Evolutionary conservation across 345 rosid species (phyloP).

Genomic region (Durio zibethinus): DNA sequence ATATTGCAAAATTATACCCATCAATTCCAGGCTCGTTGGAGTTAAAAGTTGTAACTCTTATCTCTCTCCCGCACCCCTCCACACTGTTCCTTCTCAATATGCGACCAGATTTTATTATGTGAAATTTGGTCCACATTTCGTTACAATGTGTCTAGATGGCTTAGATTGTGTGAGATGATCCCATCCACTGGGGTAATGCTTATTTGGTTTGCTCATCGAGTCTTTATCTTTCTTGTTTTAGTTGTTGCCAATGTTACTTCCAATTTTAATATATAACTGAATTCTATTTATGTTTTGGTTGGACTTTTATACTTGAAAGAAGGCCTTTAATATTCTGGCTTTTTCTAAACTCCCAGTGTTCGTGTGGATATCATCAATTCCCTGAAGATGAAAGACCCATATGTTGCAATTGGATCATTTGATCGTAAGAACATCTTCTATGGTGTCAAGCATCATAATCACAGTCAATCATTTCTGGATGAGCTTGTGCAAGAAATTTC

Average conservation of each 20-base stretch:
- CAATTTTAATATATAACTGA: background rate
- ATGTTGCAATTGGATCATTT: constrained; percentile 44
- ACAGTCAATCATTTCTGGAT: constrained; percentile 26
- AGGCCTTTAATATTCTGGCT: background rate
- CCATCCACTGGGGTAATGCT: background rate
- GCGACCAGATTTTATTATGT: too few species aligned
- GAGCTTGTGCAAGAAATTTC: constrained; percentile 44
- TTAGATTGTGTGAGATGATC: too few species aligned
- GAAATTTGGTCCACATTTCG: too few species aligned
- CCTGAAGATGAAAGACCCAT: constrained; percentile 40
- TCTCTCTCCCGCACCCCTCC: too few species aligned
- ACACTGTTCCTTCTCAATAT: too few species aligned
- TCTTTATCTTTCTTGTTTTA: background rate
- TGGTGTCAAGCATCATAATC: constrained; percentile 37
- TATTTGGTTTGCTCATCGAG: background rate
- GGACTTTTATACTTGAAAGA: background rate
- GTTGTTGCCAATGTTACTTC: background rate
- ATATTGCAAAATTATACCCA: too few species aligned
- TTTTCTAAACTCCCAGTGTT: constrained; percentile 26
- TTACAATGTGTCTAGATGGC: too few species aligned
- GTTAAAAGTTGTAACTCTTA: too few species aligned
- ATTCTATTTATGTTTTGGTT: background rate
- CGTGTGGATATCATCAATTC: constrained; percentile 39
- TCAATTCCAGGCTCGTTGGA: too few species aligned
- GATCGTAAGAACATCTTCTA: constrained; percentile 51